A percentile compares a stretch with the other conserved stretches of the same genome.
These are phyloP conservation scores for Phaseolus lunatus DNA, from an alignment of 306 rosid genomes.

Conservation along the genomic window DNA sequence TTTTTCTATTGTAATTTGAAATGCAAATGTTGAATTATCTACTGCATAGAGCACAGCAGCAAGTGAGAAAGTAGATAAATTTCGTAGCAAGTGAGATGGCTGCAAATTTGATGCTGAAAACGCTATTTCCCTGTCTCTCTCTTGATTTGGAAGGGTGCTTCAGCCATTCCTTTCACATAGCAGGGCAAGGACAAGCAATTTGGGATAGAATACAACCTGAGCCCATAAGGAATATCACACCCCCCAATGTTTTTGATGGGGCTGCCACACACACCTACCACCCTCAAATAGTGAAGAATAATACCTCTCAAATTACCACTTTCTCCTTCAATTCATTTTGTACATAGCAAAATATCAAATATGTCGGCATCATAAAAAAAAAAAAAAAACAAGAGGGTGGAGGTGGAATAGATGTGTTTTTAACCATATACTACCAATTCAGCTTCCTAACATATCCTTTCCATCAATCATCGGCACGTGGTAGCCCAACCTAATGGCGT, in stretches of 20 bases:
- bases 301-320: constrained; percentile 8
- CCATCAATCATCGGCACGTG: constrained; percentile 45
- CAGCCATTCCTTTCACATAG: constrained; percentile 44
- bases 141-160: constrained; percentile 49
- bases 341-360: constrained; percentile 44
- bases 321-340: constrained; percentile 42
- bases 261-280: constrained; percentile 39
- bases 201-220: constrained; percentile 55
- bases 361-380: constrained; percentile 44
- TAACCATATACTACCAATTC: constrained; percentile 45
- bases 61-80: neutral
- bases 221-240: constrained; percentile 52
- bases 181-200: constrained; percentile 47
- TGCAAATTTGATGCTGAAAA: constrained; percentile 46
- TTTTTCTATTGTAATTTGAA: neutral
- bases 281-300: constrained; percentile 48
- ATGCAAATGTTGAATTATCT: neutral
- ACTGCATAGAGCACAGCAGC: neutral
- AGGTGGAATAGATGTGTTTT: constrained; percentile 24
- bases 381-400: neutral
- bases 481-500: constrained; percentile 41
- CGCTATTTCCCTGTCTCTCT: constrained; percentile 13
- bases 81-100: constrained; percentile 36
- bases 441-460: constrained; percentile 43
- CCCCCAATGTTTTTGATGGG: constrained; percentile 42